Conservation (phyloP, 2,329 filamentous ascomycete genomes). For the Ophiostoma ips region DNA sequence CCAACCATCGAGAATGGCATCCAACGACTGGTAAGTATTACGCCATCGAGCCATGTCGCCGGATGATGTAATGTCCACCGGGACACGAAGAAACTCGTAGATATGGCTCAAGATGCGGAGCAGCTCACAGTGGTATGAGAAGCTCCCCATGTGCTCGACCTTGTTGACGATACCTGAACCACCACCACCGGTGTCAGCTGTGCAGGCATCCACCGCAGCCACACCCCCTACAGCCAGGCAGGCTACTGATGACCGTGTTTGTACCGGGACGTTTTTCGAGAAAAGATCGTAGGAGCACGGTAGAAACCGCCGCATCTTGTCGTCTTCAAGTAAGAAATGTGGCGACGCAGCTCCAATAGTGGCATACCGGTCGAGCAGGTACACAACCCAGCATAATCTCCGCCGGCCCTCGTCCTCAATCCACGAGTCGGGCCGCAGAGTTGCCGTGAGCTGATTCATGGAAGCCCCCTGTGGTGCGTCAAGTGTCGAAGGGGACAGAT, state of each 20-base stretch:
- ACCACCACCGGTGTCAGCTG: conserved; percentile 18
- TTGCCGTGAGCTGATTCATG: not conserved
- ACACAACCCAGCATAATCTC: conserved; percentile 87
- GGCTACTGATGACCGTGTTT: conserved; percentile 52
- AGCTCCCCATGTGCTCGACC: conserved; percentile 71
- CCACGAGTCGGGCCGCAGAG: conserved; percentile 51
- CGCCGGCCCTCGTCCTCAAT: conserved; percentile 80
- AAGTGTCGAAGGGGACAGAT: conserved; percentile 29
- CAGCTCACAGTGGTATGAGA: conserved; percentile 83
- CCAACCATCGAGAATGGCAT: conserved; percentile 67
- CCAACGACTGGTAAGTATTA: conserved; percentile 68
- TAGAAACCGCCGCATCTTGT: conserved; percentile 72
- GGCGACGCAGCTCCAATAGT: conserved; percentile 30
- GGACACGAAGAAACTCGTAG: conserved; percentile 75
- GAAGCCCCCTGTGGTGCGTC: not conserved
- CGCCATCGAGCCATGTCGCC: conserved; percentile 85
- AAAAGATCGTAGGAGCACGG: conserved; percentile 82
- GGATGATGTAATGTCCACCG: conserved; percentile 72
- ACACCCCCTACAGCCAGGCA: conserved; percentile 11
- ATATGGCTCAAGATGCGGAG: conserved; percentile 75
- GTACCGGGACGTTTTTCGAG: conserved; percentile 67
- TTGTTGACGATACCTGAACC: conserved; percentile 28
- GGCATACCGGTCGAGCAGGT: conserved; percentile 80
- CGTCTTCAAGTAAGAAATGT: conserved; percentile 68
- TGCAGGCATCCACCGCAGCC: not conserved